Percentiles rank a stretch among this genome's conserved stretches.
These are phyloP conservation scores for Eucalyptus guilfoylei DNA, from an alignment of 345 rosid species.

Conservation along the genomic window DNA sequence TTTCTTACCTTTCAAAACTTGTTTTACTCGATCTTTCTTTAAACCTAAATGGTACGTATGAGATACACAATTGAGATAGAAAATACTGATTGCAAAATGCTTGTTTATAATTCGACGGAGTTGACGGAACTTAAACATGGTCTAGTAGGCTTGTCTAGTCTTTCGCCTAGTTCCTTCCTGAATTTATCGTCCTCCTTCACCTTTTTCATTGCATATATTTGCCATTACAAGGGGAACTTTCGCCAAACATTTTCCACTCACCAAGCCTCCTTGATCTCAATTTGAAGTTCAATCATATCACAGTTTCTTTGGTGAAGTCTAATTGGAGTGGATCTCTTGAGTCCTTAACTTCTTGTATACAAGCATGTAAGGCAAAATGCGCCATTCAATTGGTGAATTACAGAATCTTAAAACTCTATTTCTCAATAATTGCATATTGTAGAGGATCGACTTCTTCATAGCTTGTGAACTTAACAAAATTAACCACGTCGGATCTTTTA, in stretches of 20 bases:
- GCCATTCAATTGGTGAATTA: not conserved
- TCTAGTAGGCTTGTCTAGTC: not conserved
- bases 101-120: not conserved
- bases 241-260: not conserved
- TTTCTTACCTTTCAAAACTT: not conserved
- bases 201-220: not conserved
- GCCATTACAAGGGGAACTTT: not conserved
- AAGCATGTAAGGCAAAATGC: not conserved
- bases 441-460: not conserved
- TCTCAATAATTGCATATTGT: not conserved
- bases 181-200: not conserved
- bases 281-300: not conserved
- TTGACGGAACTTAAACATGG: not conserved
- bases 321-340: not conserved
- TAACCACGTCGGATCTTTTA: not conserved
- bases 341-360: not conserved
- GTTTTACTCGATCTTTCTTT: not conserved
- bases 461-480: not conserved
- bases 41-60: not conserved
- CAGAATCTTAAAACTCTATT: not conserved
- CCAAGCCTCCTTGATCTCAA: not conserved
- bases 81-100: not conserved
- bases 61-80: not conserved
- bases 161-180: not conserved
- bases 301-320: not conserved